Conservation (phyloP, 83 land plant species). For the Isoetes engelmannii region DNA sequence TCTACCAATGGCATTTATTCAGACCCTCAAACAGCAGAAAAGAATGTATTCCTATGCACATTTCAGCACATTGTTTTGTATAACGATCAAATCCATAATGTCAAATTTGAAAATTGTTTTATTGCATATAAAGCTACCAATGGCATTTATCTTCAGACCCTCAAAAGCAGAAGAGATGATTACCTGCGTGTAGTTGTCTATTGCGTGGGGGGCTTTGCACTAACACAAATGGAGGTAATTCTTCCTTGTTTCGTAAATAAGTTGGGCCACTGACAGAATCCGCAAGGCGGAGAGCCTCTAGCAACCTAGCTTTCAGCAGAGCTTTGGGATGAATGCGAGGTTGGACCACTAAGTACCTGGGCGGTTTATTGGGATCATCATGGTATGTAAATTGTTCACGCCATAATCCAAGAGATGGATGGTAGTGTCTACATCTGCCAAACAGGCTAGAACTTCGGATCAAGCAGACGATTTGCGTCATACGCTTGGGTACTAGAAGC, state of each 20-base stretch:
- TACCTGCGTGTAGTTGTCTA: slow-evolving; percentile 20
- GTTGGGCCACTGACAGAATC: slow-evolving; percentile 53
- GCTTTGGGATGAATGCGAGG: slow-evolving; percentile 61
- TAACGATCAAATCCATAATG: no score
- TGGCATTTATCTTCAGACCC: not conserved
- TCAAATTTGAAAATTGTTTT: no score
- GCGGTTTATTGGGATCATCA: slow-evolving; percentile 39
- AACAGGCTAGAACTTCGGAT: no score
- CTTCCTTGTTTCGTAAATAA: slow-evolving; percentile 36
- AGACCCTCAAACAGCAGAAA: not conserved
- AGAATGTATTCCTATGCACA: no score
- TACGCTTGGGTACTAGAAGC: no score
- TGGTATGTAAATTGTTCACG: slow-evolving; percentile 2
- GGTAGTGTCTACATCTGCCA: no score
- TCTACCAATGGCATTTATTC: not conserved
- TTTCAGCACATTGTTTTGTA: no score
- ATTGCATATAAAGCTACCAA: not conserved
- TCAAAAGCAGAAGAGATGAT: not conserved
- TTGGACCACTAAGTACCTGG: slow-evolving; percentile 75
- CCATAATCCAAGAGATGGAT: no score
- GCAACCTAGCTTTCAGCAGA: slow-evolving; percentile 53
- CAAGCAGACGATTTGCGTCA: no score
- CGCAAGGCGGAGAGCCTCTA: slow-evolving; percentile 81
- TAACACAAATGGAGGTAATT: slow-evolving; percentile 45
- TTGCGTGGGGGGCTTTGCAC: slow-evolving; percentile 67